Evolutionary conservation across 78 protist species (phyloP), one percentile per base, ranked within the genome.

Genomic region (Dictyostelium firmibasis): DNA sequence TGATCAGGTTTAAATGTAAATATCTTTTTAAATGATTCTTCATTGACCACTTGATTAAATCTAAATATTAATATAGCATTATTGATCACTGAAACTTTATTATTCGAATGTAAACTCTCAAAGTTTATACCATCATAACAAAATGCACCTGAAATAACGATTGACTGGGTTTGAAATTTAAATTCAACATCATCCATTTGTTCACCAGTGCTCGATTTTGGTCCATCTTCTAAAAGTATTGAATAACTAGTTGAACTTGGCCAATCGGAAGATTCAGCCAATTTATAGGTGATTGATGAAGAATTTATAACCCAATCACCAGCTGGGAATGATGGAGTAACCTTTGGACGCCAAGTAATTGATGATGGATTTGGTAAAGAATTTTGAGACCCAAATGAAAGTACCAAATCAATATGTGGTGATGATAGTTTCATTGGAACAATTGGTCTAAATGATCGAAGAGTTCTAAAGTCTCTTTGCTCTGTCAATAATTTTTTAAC

Each of bases 291-390:
- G 60, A 89, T 29, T 11, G 57, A 69, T 1, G 9, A 9, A 11
- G 16, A 0, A 3, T 9, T 35, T 35, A 31, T 2, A 20, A 1
- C 25, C 94, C 94, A 89, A 16, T 20, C 43, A 81, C 94, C 94
- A 31, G 33, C 93, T 16, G 93, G 94, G 9, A 57, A 76, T 7
- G 25, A 27, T 43, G 94, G 94, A 35, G 38, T 64, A 69, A 81
- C 47, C 20, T 33, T 89, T 75, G 94, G 94, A 69, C 79, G 20
- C 94, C 94, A 89, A 18, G 67, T 67, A 11, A 83, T 62, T 20
- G 3, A 4, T 11, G 60, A 81, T 25, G 75, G 33, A 4, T 57
- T 57, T 57, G 27, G 25, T 27, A 57, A 57, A 1, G 67, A 4
- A 57, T 57, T 57, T 57, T 1, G 7, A 20, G 16, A 0, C 29